Evolutionary conservation across 768 basidiomycete species (phyloP), one percentile per base, ranked within the genome.

Genomic region (Podaxis pistillaris): DNA sequence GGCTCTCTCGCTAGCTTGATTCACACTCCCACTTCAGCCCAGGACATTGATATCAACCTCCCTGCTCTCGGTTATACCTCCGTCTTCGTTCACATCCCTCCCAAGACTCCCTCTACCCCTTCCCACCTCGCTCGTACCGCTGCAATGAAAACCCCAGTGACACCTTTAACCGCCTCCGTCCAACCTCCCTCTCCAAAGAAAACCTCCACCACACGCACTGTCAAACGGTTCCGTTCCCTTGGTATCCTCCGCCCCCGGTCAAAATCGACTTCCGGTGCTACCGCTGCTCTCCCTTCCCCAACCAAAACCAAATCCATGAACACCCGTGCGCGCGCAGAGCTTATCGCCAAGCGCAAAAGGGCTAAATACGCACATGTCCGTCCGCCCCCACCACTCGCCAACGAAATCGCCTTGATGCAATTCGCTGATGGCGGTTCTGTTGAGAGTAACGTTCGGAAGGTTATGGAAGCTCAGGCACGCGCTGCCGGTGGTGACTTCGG

Each of bases 391-490:
- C 81, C 88, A 2, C 82, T 90, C 54, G 79, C 83, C 3, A 84
- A 84, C 58, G 88, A 90, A 64, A 79, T 90, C 58, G 86, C 84
- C 0, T 74, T 91, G 60, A 84, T 87, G 82, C 90, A 91, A 72
- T 84, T 90, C 63, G 70, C 77, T 11, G 87, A 86, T 46, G 90
- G 90, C 22, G 90, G 90, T 0, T 79, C 70, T 53, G 76, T 84
- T 60, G 83, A 88, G 51, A 71, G 76, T 7, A 81, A 88, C 57
- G 78, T 82, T 50, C 78, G 80, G 63, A 82, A 83, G 11, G 70
- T 83, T 37, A 83, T 87, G 80, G 78, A 82, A 52, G 73, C 77
- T 4, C 85, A 85, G 55, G 87, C 86, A 17, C 81, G 78, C 68
- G 77, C 78, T 0, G 73, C 74, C 1, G 76, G 75, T 0, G 70